Evolutionary conservation across 441 rosid species (phyloP), one percentile per base, ranked within the genome.

Genomic region (Cnidoscolus chayamansa): DNA sequence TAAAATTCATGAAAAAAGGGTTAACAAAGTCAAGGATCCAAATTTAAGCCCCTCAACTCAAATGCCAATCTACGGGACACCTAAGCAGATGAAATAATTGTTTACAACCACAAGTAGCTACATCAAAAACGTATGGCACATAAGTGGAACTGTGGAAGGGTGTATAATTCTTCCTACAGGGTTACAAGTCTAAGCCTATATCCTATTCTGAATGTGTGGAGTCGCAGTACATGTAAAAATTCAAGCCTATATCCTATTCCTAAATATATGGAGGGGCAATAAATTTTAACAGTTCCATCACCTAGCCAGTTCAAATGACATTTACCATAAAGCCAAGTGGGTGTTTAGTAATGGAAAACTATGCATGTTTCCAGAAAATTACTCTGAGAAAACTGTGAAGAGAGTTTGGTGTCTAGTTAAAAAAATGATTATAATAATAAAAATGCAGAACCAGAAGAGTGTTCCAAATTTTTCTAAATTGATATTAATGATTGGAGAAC

Each of bases 261-360:
- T n/a, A 32, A 50, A 70, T 16, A 50, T 51, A 10, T 13, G 8
- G 9, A 53, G 8, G 37, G 43, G 50, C 45, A 40, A 20, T 9
- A 63, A 13, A 40, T 25, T 13, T 25, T 31, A 32, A n/a, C 45
- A 70, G 43, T 63, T 71, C 8, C 51, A 50, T n/a, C 74, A 12
- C 31, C 25, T 19, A 45, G 2, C 17, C 30, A 53, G n/a, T 10
- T n/a, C 70, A 68, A 68, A 55, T 19, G 17, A 56, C 10, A 56
- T 2, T 20, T 40, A 2, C 7, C 45, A 40, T 35, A 35, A 35
- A 40, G 45, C 45, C 45, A 40, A 40, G 45, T 5, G 7, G 45
- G 45, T 4, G 45, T 40, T 40, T 40, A 40, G 45, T 40, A 40
- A 40, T 40, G 45, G 45, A 40, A 40, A 40, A 5, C 45, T 5